Percentiles rank a stretch among this genome's conserved stretches.
phyloP scores from a whole-genome alignment of 768 basidiomycete genomes.

The Rhizopogon vulgaris region DNA sequence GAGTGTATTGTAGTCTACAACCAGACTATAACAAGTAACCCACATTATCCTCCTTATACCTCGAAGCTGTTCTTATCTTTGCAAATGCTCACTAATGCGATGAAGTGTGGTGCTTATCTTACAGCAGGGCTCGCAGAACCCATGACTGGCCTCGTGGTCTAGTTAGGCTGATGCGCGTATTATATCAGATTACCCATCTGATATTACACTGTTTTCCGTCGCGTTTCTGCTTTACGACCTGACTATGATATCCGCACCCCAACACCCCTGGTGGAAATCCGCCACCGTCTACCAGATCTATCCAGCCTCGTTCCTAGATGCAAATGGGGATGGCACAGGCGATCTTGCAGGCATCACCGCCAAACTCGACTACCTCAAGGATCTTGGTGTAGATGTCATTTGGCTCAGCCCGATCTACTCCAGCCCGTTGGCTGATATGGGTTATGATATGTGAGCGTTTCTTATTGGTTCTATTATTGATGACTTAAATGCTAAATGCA shows the following conservation, averaged over 20 bases:
- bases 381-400: conserved; percentile 59
- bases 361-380: conserved; percentile 64
- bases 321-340: conserved; percentile 66
- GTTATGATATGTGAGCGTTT: conserved; percentile 54
- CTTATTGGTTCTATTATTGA: not conserved
- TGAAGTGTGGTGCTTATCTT: too few species aligned
- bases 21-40: too few species aligned
- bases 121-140: too few species aligned
- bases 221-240: not conserved
- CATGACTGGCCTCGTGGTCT: too few species aligned
- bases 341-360: conserved; percentile 60
- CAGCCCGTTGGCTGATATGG: conserved; percentile 67
- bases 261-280: conserved; percentile 51
- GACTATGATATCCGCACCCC: not conserved
- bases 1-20: too few species aligned
- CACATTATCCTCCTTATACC: too few species aligned
- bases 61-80: too few species aligned
- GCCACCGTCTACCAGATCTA: conserved; percentile 65
- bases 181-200: not conserved
- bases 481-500: not conserved
- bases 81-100: too few species aligned
- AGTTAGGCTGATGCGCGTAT: too few species aligned
- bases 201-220: not conserved
- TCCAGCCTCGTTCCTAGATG: conserved; percentile 63
- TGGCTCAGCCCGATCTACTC: conserved; percentile 73